Percentiles rank a stretch among this genome's conserved stretches.
Conservation (phyloP, 2,329 filamentous ascomycete species). For the Fusarium virguliforme region DNA sequence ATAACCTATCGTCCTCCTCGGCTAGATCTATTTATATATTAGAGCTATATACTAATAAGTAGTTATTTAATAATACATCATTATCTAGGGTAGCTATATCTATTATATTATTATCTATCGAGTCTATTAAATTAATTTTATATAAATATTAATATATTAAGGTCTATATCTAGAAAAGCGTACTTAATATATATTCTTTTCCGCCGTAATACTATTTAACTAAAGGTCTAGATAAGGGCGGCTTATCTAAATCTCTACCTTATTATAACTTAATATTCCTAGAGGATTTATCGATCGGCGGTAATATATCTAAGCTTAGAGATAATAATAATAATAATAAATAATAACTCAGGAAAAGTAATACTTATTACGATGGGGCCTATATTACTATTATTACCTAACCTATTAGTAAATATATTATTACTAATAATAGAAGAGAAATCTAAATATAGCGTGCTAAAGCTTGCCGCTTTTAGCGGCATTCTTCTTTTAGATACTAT, state of each 20-base stretch:
- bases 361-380: neutral
- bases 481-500: neutral
- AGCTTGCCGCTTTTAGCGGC: neutral
- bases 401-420: neutral
- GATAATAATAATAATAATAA: neutral
- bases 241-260: neutral
- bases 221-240: neutral
- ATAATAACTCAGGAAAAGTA: neutral
- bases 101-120: neutral
- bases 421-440: neutral
- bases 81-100: neutral
- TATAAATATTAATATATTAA: neutral
- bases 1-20: neutral
- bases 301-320: neutral
- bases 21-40: neutral
- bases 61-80: neutral
- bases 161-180: neutral
- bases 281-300: neutral
- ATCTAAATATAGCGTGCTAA: neutral
- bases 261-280: neutral
- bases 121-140: slow-evolving; percentile 1
- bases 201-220: neutral
- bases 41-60: neutral
- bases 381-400: neutral
- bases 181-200: neutral